phyloP scores from a whole-genome alignment of 805 yeast genomes.

The Lipomyces lipofer region DNA sequence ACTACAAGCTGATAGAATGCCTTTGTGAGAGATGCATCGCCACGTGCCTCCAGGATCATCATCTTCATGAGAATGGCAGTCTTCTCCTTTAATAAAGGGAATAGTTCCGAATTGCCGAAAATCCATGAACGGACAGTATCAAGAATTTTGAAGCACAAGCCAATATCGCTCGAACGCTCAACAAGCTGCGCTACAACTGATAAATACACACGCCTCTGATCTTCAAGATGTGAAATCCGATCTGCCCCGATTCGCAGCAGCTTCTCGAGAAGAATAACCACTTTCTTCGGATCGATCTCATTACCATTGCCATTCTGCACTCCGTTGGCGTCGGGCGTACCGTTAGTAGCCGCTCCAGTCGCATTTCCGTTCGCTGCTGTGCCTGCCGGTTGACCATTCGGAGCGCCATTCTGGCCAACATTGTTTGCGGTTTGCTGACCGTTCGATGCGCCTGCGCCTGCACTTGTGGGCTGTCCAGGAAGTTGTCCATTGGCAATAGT shows the following conservation, averaged over 20 bases:
- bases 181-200: conserved; percentile 84
- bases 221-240: conserved; percentile 86
- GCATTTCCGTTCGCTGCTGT: conserved; percentile 30
- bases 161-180: conserved; percentile 81
- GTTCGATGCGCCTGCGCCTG: conserved; percentile 14
- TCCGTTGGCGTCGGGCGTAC: conserved; percentile 6
- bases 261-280: conserved; percentile 72
- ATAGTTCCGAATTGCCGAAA: conserved; percentile 74
- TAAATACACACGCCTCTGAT: conserved; percentile 85
- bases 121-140: conserved; percentile 86
- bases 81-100: conserved; percentile 94
- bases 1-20: conserved; percentile 83
- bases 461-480: conserved; percentile 23
- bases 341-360: neutral
- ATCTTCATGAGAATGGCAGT: conserved; percentile 91
- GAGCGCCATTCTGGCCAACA: conserved; percentile 6
- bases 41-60: conserved; percentile 88
- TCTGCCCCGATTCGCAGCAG: conserved; percentile 73
- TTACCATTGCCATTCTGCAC: conserved; percentile 27
- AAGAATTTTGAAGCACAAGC: conserved; percentile 70
- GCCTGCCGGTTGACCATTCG: conserved; percentile 8
- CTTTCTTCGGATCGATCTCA: conserved; percentile 77
- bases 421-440: conserved; percentile 8
- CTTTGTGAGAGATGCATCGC: conserved; percentile 73
- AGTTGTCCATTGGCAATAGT: conserved; percentile 52